phyloP scores from a whole-genome alignment of 2,329 filamentous ascomycete genomes.

The Fusarium ramigenum region DNA sequence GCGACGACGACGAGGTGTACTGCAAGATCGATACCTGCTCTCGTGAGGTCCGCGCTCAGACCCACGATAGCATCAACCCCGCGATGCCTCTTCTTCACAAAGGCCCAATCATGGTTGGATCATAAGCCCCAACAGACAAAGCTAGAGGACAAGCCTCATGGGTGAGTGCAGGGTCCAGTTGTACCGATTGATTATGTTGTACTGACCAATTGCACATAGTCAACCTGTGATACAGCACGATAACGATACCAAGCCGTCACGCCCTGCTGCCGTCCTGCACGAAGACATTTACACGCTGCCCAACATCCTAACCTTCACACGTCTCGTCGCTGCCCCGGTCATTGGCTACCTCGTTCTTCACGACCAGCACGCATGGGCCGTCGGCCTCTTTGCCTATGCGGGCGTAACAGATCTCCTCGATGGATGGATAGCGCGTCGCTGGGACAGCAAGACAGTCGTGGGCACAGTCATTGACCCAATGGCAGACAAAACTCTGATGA shows the following conservation, averaged over 20 bases:
- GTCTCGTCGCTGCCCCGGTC: slow-evolving; percentile 82
- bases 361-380: slow-evolving; percentile 79
- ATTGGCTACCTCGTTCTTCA: slow-evolving; percentile 91
- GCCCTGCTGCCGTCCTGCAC: slow-evolving; percentile 45
- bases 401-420: slow-evolving; percentile 92
- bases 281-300: slow-evolving; percentile 99
- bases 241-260: not conserved
- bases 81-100: slow-evolving; percentile 36
- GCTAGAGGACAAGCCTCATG: slow-evolving; percentile 1
- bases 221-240: not conserved
- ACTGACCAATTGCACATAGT: slow-evolving; percentile 6
- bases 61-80: slow-evolving; percentile 3
- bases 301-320: slow-evolving; percentile 89
- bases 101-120: slow-evolving; percentile 30
- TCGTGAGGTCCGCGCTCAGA: slow-evolving; percentile 11
- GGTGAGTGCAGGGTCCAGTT: not conserved
- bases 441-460: slow-evolving; percentile 90
- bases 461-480: slow-evolving; percentile 95
- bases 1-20: slow-evolving; percentile 7
- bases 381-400: slow-evolving; percentile 90
- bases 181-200: not conserved
- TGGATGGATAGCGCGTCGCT: slow-evolving; percentile 90
- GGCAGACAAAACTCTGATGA: slow-evolving; percentile 98
- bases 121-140: slow-evolving; percentile 25
- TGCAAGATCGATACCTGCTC: slow-evolving; percentile 3